These are phyloP conservation scores for Fusarium vanettenii DNA, from an alignment of 2,329 filamentous ascomycete species.

Conservation along the genomic window DNA sequence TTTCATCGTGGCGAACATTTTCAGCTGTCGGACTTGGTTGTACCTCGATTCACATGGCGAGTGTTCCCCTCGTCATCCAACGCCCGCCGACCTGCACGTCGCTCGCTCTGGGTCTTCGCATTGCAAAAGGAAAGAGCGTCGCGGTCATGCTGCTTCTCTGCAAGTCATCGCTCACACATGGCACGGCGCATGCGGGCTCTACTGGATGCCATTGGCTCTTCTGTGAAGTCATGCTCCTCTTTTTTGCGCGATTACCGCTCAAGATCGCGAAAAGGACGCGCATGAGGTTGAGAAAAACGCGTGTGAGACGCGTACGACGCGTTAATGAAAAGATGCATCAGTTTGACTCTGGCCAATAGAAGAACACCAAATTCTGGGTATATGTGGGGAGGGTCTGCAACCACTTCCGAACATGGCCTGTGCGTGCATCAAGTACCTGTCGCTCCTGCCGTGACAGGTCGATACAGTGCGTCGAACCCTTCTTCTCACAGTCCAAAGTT, in stretches of 20 bases:
- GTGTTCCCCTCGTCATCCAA: neutral
- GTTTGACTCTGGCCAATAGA: slow-evolving; percentile 23
- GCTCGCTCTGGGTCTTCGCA: neutral
- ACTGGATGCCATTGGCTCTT: slow-evolving; percentile 19
- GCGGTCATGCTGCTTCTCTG: neutral
- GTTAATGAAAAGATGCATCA: slow-evolving; percentile 31
- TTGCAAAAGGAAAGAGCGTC: neutral
- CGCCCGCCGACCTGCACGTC: neutral
- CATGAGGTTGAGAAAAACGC: slow-evolving; percentile 15
- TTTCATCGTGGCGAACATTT: slow-evolving; percentile 1
- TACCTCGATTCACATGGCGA: neutral
- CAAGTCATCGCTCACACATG: slow-evolving; percentile 11
- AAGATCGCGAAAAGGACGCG: slow-evolving; percentile 28
- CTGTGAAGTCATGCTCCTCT: slow-evolving; percentile 10
- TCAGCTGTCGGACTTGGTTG: neutral
- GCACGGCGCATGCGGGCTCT: slow-evolving; percentile 14
- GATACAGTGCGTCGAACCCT: slow-evolving; percentile 10
- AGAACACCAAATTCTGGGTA: slow-evolving; percentile 9
- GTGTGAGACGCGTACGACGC: slow-evolving; percentile 21
- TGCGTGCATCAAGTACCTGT: slow-evolving; percentile 37
- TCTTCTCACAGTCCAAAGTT: slow-evolving; percentile 2
- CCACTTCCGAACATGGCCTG: slow-evolving; percentile 40
- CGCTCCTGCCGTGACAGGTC: slow-evolving; percentile 5
- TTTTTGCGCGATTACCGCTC: slow-evolving; percentile 23
- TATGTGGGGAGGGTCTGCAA: slow-evolving; percentile 31